phyloP scores from a whole-genome alignment of 768 basidiomycete species.

The Aureoboletus auriporus region DNA sequence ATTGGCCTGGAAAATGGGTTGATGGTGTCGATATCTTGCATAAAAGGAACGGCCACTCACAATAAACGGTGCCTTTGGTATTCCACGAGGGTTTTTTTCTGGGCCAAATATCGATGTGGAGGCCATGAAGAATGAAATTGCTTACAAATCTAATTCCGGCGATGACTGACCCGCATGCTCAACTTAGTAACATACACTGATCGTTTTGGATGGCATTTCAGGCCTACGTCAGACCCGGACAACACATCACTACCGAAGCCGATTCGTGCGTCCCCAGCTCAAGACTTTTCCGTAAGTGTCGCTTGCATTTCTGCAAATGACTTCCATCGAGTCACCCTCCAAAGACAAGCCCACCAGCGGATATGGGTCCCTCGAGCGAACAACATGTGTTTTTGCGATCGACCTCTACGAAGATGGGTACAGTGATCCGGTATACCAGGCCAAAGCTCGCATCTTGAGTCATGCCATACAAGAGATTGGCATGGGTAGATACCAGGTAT shows the following conservation, averaged over 20 bases:
- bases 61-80: slow-evolving; percentile 93
- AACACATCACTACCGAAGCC: no score
- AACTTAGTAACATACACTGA: no score
- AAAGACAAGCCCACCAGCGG: no score
- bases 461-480: slow-evolving; percentile 49
- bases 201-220: no score
- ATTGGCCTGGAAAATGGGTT: slow-evolving; percentile 54
- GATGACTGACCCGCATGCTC: no score
- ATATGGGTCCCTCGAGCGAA: not conserved
- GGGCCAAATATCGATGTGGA: slow-evolving; percentile 29
- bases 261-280: no score
- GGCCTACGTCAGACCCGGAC: no score
- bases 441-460: slow-evolving; percentile 46
- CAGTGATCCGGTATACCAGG: slow-evolving; percentile 46
- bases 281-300: no score
- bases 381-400: not conserved
- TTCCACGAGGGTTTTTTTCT: slow-evolving; percentile 84
- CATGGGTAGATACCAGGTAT: slow-evolving; percentile 55
- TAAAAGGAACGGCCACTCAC: slow-evolving; percentile 44
- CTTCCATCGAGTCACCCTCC: not conserved
- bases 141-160: no score
- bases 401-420: slow-evolving; percentile 35
- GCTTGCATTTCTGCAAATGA: no score
- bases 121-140: slow-evolving; percentile 11
- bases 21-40: not conserved